Base-by-base conservation (phyloP, 306 rosid genomes). In the Vigna unguiculata region DNA sequence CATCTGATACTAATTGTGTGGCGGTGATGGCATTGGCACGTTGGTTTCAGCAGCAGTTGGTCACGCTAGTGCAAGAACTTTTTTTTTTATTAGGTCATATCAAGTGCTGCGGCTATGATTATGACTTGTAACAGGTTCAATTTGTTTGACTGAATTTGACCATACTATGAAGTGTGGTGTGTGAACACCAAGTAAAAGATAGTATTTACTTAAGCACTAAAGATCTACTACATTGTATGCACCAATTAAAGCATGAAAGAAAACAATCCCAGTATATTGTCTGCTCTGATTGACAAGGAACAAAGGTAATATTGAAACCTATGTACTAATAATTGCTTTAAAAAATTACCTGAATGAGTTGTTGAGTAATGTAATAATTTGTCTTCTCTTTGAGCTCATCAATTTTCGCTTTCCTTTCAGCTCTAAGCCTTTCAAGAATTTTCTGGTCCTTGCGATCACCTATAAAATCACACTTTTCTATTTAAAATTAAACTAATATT, bases 361-460 rank as follows among this genome's bases (percentile, higher is more conserved):
- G 98, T 77, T 96, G 99, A 72, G 99, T 96, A 72, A 74, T 72
- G 85, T 96, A 96, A 85, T 96, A 96, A 75, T 96, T 92, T 67
- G 99, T 96, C 87, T 79, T 92, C 84, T 96, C 99, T 85, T 96
- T 96, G 10, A 96, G 97, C 84, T 96, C 99, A 57, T 96, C 93
- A 84, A 96, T 92, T 88, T 92, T 92, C 28, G 89, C 97, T 84
- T 96, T 88, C 86, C 96, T 92, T 83, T 96, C 99, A 61, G 88
- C 89, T 72, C 93, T 81, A 79, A 96, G 93, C 77, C 58, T 92
- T 73, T 89, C 98, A 75, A 96, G 84, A 74, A 86, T 87, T 76
- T 87, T 96, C 79, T 83, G 90, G 80, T 96, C 99, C 87, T 84
- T 92, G 78, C 91, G 88, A 77, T 92, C 97, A 77, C 99, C 99